Percentiles rank a stretch among this genome's conserved stretches.
phyloP scores from a whole-genome alignment of 2,329 filamentous ascomycete species.

The Clonostachys chloroleuca region DNA sequence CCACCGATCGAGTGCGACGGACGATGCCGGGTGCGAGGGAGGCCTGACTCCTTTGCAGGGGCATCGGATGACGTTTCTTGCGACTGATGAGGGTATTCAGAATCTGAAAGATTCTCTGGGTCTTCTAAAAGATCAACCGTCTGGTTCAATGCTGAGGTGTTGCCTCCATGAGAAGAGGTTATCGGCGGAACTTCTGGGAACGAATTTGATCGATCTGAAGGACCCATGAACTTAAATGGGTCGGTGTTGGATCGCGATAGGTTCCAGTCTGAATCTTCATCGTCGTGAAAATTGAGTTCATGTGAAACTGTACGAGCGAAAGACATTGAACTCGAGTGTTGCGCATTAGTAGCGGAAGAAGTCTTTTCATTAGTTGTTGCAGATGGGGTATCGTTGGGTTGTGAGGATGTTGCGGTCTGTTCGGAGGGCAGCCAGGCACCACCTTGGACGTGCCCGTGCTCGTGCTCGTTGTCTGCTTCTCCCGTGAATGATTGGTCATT shows the following conservation, averaged over 20 bases:
- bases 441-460: slow-evolving; percentile 5
- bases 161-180: slow-evolving; percentile 7
- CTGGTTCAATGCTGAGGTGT: slow-evolving; percentile 22
- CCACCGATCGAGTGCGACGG: slow-evolving; percentile 35
- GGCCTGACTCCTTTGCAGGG: slow-evolving; percentile 1
- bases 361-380: background rate
- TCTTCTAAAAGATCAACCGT: slow-evolving; percentile 49
- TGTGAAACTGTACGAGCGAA: slow-evolving; percentile 62
- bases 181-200: slow-evolving; percentile 53
- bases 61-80: slow-evolving; percentile 27
- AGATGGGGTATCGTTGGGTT: background rate
- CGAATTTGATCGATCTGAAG: slow-evolving; percentile 56
- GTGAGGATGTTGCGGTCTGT: slow-evolving; percentile 1
- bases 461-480: background rate
- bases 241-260: slow-evolving; percentile 47
- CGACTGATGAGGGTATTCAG: slow-evolving; percentile 19
- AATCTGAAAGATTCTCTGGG: slow-evolving; percentile 34
- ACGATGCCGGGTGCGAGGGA: slow-evolving; percentile 2
- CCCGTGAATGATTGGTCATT: slow-evolving; percentile 6
- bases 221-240: slow-evolving; percentile 55
- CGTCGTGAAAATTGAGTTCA: slow-evolving; percentile 54
- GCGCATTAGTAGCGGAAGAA: slow-evolving; percentile 16
- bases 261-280: slow-evolving; percentile 56
- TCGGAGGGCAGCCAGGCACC: slow-evolving; percentile 15
- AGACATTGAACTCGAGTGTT: slow-evolving; percentile 57